Conservation (phyloP, 768 basidiomycete genomes). For the Rickenella mellea region DNA sequence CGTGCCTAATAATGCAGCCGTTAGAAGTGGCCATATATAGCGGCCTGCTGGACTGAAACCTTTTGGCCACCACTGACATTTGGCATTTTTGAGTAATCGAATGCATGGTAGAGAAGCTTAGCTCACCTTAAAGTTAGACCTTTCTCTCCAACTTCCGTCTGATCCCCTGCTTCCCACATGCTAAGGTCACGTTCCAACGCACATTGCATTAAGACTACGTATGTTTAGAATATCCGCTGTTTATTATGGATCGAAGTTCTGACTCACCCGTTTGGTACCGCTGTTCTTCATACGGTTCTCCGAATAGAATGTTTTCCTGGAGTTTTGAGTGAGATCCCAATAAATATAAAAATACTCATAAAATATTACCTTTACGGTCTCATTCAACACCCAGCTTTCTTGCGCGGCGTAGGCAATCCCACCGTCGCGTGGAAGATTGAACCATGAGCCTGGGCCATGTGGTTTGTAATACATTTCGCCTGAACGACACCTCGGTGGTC, state of each 20-base stretch:
- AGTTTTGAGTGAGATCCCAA: not conserved
- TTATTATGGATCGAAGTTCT: not conserved
- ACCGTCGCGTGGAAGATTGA: constrained; percentile 30
- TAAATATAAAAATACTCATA: constrained; percentile 1
- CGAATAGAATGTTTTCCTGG: constrained; percentile 20
- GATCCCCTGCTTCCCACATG: constrained; percentile 34
- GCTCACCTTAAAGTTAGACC: constrained; percentile 33
- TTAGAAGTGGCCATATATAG: not conserved
- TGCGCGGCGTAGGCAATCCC: constrained; percentile 41
- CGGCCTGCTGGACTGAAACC: constrained; percentile 6
- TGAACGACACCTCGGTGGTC: too few species aligned
- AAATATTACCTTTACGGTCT: constrained; percentile 23
- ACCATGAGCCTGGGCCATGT: constrained; percentile 24
- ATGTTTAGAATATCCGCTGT: not conserved
- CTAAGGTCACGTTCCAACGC: constrained; percentile 21
- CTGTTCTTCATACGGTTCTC: constrained; percentile 16
- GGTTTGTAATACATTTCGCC: constrained; percentile 24
- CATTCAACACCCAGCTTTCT: constrained; percentile 40
- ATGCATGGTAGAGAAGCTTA: not conserved
- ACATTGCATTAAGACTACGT: constrained; percentile 26
- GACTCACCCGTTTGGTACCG: constrained; percentile 16
- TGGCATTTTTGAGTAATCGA: not conserved
- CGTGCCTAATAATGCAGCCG: constrained; percentile 29
- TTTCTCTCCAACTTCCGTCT: constrained; percentile 51
- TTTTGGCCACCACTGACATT: constrained; percentile 33